Evolutionary conservation across 371 early-diverging fungal species (phyloP).

Genomic region (Funneliformis caledonium): DNA sequence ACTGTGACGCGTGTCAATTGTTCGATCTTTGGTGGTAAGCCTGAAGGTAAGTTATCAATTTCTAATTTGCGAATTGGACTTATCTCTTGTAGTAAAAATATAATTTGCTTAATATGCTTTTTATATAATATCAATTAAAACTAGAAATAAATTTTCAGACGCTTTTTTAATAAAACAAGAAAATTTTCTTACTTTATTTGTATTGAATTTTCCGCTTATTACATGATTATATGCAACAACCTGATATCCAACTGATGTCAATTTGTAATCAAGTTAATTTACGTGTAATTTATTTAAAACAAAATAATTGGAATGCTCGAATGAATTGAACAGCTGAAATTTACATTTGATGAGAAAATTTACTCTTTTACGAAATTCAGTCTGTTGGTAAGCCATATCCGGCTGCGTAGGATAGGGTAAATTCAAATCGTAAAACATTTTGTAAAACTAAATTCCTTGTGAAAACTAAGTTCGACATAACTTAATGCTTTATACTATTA

Average conservation of each 20-base stretch:
- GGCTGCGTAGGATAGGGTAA: constrained; percentile 55
- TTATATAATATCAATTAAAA: background rate
- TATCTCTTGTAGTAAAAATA: constrained; percentile 43
- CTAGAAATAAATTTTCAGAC: background rate
- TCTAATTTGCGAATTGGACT: constrained; percentile 54
- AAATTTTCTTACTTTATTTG: constrained; percentile 55
- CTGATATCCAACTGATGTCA: constrained; percentile 63
- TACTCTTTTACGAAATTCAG: constrained; percentile 53
- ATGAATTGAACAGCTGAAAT: background rate
- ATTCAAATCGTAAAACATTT: constrained; percentile 70
- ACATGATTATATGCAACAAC: constrained; percentile 76
- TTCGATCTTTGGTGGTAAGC: constrained; percentile 48
- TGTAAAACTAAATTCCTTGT: background rate
- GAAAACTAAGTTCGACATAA: too few relatives aligned
- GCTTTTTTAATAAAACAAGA: background rate
- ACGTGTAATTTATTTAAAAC: background rate
- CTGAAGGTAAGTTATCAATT: background rate
- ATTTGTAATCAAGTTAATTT: background rate
- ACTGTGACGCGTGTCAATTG: constrained; percentile 69
- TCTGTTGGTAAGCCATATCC: constrained; percentile 47
- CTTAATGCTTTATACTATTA: too few relatives aligned
- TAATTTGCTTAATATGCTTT: background rate
- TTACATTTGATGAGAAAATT: constrained; percentile 48
- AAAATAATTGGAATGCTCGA: too few relatives aligned
- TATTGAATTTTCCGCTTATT: constrained; percentile 56